Base-by-base conservation (phyloP, 2,329 filamentous ascomycete species). In the Coniochaeta sp. region DNA sequence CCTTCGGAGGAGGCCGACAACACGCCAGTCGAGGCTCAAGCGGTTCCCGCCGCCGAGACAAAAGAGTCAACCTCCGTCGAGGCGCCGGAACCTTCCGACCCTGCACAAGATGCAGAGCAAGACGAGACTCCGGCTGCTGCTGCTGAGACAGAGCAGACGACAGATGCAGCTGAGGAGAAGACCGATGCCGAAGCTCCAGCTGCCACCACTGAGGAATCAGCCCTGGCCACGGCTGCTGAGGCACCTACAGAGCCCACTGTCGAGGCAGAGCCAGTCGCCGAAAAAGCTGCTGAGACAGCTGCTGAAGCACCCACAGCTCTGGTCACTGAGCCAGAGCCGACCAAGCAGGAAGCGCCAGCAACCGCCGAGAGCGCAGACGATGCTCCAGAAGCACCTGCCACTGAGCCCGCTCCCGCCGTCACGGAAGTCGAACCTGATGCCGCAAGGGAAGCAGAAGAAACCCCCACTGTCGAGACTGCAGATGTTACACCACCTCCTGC, bases 121-220 rank as follows among this genome's bases (percentile, higher is more conserved):
- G 24, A 20, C 16, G 54, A 55, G 38, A 38, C 32, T 3, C 35
- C 52, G 27, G 6, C 45, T 45, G 6, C 27, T 20, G 16, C 31
- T 26, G 16, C 6, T 45, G 47, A 49, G 13, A 5, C 20, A 20
- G 30, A 20, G 10, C 6, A 42, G 13, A 13, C 28, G 4, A 26
- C 46, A 2, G n/a, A 51, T 1, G 30, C 48, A 1, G 38, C 26
- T 26, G 38, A 48, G 2, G 45, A 8, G 24, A 47, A 47, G 42
- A 24, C n/a, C 9, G 38, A 42, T 14, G 12, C 13, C 20, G n/a
- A 49, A 7, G 33, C 47, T 14, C 49, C 51, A 40, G 32, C 13
- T 13, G 48, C 50, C 6, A 26, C 49, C n/a, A 3, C 35, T 8
- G 20, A 33, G 4, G 38, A 3, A n/a, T 12, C 27, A n/a, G 13